Evolutionary conservation across 129 eudicot genomes (phyloP), one percentile per base, ranked within the genome.

Genomic region (Ambrosia trifida): DNA sequence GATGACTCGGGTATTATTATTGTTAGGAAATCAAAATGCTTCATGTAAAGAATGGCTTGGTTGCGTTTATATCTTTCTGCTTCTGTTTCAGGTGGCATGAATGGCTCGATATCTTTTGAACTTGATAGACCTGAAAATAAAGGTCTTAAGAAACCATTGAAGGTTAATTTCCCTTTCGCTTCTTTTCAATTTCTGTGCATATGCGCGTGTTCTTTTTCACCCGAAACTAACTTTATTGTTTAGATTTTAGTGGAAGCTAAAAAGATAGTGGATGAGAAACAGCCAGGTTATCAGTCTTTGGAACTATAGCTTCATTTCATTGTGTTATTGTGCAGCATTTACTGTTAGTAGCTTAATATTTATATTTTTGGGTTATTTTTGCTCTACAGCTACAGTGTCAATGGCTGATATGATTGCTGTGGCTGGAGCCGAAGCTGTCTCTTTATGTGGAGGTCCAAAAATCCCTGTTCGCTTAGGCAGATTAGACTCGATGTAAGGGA

Each of bases 391-490:
- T 64, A 12, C 43, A 90, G 97, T 94, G 58, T 90, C 99, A 33
- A 78, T 93, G 91, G 85, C 99, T 16, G 99, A 94, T 83, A 72
- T 86, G 81, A 90, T 94, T 74, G 97, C 96, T 57, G 83, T 87
- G 75, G 99, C 93, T 68, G 97, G 99, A 77, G 91, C 97, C 2
- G 97, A 90, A 79, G 91, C 99, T 30, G 91, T 90, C 53, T 87
- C 83, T 56, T 8, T 90, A 11, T 94, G 99, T 81, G 99, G 97
- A 72, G 97, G 97, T 74, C 99, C 99, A 38, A 60, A 49, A 49
- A 94, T 94, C 66, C 87, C 91, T 2, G 75, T 94, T 82, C 85
- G 65, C 73, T 78, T 90, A 70, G 99, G 99, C 68, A 83, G 99
- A 84, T 68, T 87, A 53, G 99, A 94, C 82, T 82, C 99, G 36